Evolutionary conservation across 768 basidiomycete species (phyloP), one percentile per base, ranked within the genome.

Genomic region (Russula foetens): DNA sequence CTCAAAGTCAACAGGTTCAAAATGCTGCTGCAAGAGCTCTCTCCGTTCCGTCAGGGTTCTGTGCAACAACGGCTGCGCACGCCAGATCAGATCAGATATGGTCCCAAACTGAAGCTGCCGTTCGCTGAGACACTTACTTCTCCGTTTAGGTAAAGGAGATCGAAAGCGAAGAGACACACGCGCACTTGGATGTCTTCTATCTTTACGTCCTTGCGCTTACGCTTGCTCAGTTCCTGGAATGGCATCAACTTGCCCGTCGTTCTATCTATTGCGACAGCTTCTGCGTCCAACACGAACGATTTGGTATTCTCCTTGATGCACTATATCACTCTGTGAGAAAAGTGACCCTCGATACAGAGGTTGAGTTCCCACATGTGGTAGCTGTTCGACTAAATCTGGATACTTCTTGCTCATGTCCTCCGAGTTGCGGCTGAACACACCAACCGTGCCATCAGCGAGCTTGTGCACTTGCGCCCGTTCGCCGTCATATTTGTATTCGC

Each of bases 361-460:
- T 38, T 19, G 41, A 53, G 39, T 9, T 68, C 76, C 49, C 60
- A 94, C 96, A 51, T 81, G 82, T 5, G 95, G 92, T 21, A 98
- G 78, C 70, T 98, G 94, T 62, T 92, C 91, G 12, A 97, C 84
- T n/a, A 99, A 78, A 76, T 99, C 97, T 0, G 97, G 97, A 75
- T 98, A 99, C 70, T 99, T 99, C 72, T 92, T 92, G 71, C 89
- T 94, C 97, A 98, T 99, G 67, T 99, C 94, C 72, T 99, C 97
- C 26, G 94, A 97, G 73, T 99, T 99, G 58, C 97, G 79, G 71
- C 92, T 95, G 74, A 98, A 99, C 45, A 99, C 86, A n/a, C 82
- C 81, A 21, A 99, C 85, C 4, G 79, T 81, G 1, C 94, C 96
- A 68, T 92, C 81, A 45, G 84, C 83, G 49, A 93, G 75, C 69